Conservation (phyloP, 2,329 filamentous ascomycete species). For the Trichoderma harzianum region DNA sequence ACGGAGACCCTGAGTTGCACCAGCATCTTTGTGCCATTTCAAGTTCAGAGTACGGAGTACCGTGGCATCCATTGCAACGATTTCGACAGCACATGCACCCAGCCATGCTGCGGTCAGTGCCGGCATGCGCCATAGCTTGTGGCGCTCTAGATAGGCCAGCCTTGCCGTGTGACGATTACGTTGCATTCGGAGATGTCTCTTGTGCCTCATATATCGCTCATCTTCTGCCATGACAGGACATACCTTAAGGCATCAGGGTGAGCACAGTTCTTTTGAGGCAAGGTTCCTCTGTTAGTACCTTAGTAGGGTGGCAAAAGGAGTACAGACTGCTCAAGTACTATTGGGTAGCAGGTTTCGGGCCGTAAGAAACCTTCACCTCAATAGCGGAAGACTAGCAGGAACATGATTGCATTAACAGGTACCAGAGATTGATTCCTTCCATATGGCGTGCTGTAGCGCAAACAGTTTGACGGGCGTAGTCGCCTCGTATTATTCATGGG, state of each 20-base stretch:
- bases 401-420: background rate
- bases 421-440: background rate
- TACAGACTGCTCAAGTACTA: background rate
- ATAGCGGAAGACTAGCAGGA: background rate
- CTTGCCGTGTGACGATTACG: slow-evolving; percentile 12
- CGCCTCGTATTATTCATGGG: background rate
- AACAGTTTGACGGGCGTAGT: background rate
- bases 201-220: slow-evolving; percentile 2
- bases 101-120: background rate
- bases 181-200: slow-evolving; percentile 15
- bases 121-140: background rate
- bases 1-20: background rate
- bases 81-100: background rate
- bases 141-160: background rate
- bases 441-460: background rate
- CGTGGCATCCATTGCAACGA: background rate
- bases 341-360: background rate
- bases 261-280: background rate
- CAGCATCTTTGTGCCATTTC: background rate
- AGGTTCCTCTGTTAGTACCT: background rate
- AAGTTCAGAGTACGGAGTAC: background rate
- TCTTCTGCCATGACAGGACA: background rate
- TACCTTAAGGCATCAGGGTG: background rate
- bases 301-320: background rate
- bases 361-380: background rate